phyloP scores from a whole-genome alignment of 2,329 filamentous ascomycete species.

The Chaetomiaceae sp. region DNA sequence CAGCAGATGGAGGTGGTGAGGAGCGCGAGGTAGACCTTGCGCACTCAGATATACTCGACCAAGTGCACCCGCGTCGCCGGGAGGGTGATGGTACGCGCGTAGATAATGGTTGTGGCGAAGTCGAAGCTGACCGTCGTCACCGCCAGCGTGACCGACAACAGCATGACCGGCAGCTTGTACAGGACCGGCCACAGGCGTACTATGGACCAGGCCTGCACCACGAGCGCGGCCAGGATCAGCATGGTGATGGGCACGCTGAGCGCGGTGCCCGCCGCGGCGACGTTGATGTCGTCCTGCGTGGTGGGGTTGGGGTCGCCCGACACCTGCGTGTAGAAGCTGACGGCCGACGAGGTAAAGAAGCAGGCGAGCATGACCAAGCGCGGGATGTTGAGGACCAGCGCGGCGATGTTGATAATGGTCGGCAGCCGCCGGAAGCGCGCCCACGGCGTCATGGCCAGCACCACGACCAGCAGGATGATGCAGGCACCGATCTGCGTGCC shows the following conservation, averaged over 20 bases:
- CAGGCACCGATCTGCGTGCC: slow-evolving; percentile 65
- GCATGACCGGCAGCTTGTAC: slow-evolving; percentile 28
- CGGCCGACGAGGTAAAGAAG: slow-evolving; percentile 56
- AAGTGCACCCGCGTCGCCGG: not conserved
- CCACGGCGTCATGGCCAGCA: slow-evolving; percentile 60
- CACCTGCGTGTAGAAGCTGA: slow-evolving; percentile 56
- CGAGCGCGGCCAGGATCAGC: slow-evolving; percentile 41
- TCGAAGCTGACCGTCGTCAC: slow-evolving; percentile 28
- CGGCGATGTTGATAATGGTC: slow-evolving; percentile 58
- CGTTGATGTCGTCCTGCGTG: slow-evolving; percentile 30
- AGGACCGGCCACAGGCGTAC: slow-evolving; percentile 40
- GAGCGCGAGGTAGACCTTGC: slow-evolving; percentile 31
- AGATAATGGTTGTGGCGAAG: slow-evolving; percentile 32
- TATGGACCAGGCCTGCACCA: slow-evolving; percentile 49
- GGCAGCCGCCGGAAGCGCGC: slow-evolving; percentile 59
- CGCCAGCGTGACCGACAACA: slow-evolving; percentile 32
- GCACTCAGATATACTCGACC: slow-evolving; percentile 29
- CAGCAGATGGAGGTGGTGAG: slow-evolving; percentile 33
- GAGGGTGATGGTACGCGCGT: slow-evolving; percentile 28
- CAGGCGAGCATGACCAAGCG: slow-evolving; percentile 52
- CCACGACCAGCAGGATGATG: slow-evolving; percentile 56
- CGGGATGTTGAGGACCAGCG: slow-evolving; percentile 54
- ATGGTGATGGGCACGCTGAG: slow-evolving; percentile 40
- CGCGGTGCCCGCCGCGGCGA: slow-evolving; percentile 35
- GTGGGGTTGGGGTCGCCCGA: slow-evolving; percentile 49